Evolutionary conservation across 179 eudicot species (phyloP).

Genomic region (Spergularia azorica): DNA sequence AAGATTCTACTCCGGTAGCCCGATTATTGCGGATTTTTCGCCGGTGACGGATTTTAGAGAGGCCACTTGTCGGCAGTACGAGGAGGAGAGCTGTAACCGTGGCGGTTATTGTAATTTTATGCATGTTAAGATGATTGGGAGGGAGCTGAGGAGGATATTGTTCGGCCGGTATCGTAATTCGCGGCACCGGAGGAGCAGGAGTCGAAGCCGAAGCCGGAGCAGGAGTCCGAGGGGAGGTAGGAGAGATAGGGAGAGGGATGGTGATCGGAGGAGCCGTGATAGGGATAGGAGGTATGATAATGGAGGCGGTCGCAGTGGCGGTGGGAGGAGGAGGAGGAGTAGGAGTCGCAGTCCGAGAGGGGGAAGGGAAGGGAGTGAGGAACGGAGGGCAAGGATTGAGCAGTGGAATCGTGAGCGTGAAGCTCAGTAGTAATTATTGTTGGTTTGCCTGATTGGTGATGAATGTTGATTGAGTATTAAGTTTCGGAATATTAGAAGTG

Average conservation of each 20-base stretch:
- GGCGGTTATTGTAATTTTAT: conserved; percentile 69
- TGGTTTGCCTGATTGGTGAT: conserved; percentile 6
- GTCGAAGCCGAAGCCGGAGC: conserved; percentile 42
- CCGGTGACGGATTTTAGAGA: conserved; percentile 69
- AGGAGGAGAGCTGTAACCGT: conserved; percentile 59
- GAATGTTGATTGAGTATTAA: conserved; percentile 12
- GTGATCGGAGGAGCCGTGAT: conserved; percentile 14
- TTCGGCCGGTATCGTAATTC: conserved; percentile 43
- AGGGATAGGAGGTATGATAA: conserved; percentile 14
- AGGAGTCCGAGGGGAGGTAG: conserved; percentile 24
- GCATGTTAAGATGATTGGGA: conserved; percentile 61
- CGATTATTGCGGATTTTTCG: conserved; percentile 64
- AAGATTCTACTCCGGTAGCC: conserved; percentile 53
- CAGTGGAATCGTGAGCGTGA: conserved; percentile 59
- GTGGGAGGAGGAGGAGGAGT: conserved; percentile 38
- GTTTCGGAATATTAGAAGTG: background rate
- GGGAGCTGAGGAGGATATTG: conserved; percentile 57
- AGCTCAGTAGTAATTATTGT: conserved; percentile 29
- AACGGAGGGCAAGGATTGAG: conserved; percentile 51
- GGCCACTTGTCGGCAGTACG: conserved; percentile 62
- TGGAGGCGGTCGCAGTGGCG: background rate
- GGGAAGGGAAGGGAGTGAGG: conserved; percentile 58
- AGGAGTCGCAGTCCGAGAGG: conserved; percentile 35
- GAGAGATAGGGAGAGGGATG: conserved; percentile 31
- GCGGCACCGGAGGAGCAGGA: conserved; percentile 34